These are phyloP conservation scores for Cercospora zeina DNA, from an alignment of 2,329 filamentous ascomycete species.

Conservation along the genomic window DNA sequence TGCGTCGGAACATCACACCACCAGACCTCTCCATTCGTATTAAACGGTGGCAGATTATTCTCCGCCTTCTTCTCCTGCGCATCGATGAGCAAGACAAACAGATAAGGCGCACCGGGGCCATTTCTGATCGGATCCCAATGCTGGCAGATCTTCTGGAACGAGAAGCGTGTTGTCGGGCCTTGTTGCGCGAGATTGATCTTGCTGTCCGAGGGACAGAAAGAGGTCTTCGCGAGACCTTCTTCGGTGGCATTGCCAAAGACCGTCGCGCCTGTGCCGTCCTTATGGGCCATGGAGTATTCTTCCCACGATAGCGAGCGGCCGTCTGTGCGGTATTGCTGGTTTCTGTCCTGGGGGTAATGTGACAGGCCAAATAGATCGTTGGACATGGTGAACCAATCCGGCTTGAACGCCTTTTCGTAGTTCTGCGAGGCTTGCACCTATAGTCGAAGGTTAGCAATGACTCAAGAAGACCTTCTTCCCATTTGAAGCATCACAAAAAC, in stretches of 20 bases:
- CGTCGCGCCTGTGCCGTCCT: conserved; percentile 46
- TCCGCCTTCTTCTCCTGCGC: conserved; percentile 57
- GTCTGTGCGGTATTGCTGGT: conserved; percentile 73
- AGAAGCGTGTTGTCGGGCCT: conserved; percentile 60
- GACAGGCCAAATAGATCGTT: conserved; percentile 80
- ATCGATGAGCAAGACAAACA: conserved; percentile 68
- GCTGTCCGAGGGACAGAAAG: conserved; percentile 62
- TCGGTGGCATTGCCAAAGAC: conserved; percentile 53
- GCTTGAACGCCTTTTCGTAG: conserved; percentile 69
- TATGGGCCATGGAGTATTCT: conserved; percentile 71
- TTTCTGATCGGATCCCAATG: conserved; percentile 77
- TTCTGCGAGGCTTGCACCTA: conserved; percentile 40
- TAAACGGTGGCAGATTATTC: conserved; percentile 68
- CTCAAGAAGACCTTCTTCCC: neutral
- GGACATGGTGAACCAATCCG: conserved; percentile 59
- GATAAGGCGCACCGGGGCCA: conserved; percentile 64
- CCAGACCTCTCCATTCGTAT: conserved; percentile 74
- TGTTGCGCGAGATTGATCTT: conserved; percentile 62
- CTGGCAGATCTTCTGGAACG: conserved; percentile 74
- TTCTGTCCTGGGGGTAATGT: conserved; percentile 72
- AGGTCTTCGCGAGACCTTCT: conserved; percentile 56
- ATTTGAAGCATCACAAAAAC: neutral
- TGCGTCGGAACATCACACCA: conserved; percentile 70
- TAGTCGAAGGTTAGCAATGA: neutral
- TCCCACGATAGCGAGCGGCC: conserved; percentile 71